Evolutionary conservation across 495 filamentous ascomycete species (phyloP), one percentile per base, ranked within the genome.

Genomic region (Cudoniella acicularis): DNA sequence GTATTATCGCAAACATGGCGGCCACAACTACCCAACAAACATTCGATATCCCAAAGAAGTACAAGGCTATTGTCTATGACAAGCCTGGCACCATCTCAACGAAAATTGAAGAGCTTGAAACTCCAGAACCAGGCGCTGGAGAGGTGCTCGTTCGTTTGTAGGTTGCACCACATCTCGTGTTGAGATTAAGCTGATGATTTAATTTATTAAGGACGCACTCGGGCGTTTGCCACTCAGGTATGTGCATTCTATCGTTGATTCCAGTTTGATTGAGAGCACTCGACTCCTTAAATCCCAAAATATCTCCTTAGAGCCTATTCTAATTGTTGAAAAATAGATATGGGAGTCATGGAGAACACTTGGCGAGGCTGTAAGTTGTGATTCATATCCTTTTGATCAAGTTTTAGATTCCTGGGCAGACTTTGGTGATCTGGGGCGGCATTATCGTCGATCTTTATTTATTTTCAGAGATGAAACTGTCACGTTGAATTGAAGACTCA

Each of bases 161-260:
- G 49, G 74, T 64, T 9, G 10, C 11, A 11, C 20, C 10, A 40
- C 2, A 45, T 6, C 16, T 53, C 21, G 10, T 30, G 3, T 25
- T 16, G 4, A 11, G 11, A 30, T n/a, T 24, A 13, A 27, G 48
- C 59, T 69, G 40, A 63, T 66, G 24, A 72, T 62, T 60, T 42
- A 50, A 49, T 9, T 17, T 40, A 3, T 30, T 8, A 54, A 84
- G 83, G 26, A 85, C 86, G 22, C 86, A 89, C 60, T 84, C 81
- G 1, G 87, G 87, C 49, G 83, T 91, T 30, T 89, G 87, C 68
- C 85, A 87, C 21, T n/a, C n/a, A n/a, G n/a, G n/a, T n/a, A n/a
- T n/a, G n/a, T n/a, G n/a, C n/a, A n/a, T n/a, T n/a, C n/a, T n/a
- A n/a, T n/a, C n/a, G n/a, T n/a, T n/a, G n/a, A n/a, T n/a, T n/a